Conservation (phyloP, 495 filamentous ascomycete species). For the Coniosporium apollinis region DNA sequence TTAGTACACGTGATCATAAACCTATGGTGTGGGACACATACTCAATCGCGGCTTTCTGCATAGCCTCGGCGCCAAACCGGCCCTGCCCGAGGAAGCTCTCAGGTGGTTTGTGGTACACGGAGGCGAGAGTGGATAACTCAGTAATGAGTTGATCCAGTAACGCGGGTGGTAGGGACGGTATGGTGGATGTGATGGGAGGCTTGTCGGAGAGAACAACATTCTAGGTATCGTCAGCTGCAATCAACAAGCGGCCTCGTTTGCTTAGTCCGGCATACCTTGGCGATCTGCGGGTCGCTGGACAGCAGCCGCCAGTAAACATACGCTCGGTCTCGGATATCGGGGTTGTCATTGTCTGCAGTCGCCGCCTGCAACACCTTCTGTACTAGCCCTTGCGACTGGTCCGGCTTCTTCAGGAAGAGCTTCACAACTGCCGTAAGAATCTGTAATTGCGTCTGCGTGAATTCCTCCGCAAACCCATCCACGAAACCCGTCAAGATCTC, state of each 20-base stretch:
- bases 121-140: constrained; percentile 90
- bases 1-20: constrained; percentile 6
- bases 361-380: constrained; percentile 85
- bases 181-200: constrained; percentile 84
- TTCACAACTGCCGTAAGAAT: constrained; percentile 95
- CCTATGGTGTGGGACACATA: constrained; percentile 20
- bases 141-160: constrained; percentile 74
- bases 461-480: constrained; percentile 84
- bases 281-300: constrained; percentile 79
- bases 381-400: constrained; percentile 71
- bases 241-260: constrained; percentile 2
- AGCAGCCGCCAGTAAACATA: constrained; percentile 97
- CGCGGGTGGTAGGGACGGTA: constrained; percentile 64
- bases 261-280: constrained; percentile 38
- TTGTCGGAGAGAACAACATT: constrained; percentile 87
- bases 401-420: constrained; percentile 89
- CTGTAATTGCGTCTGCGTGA: constrained; percentile 83
- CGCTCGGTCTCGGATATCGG: constrained; percentile 87
- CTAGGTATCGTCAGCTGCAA: constrained; percentile 21
- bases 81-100: constrained; percentile 94
- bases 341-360: constrained; percentile 90
- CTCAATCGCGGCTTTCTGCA: constrained; percentile 91
- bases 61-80: constrained; percentile 81
- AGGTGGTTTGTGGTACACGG: constrained; percentile 97
- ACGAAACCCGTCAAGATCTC: constrained; percentile 78